A percentile compares a stretch with the other conserved stretches of the same genome.
These are phyloP conservation scores for Chlorella sorokiniana DNA, from an alignment of 139 green algal genomes.

Conservation along the genomic window DNA sequence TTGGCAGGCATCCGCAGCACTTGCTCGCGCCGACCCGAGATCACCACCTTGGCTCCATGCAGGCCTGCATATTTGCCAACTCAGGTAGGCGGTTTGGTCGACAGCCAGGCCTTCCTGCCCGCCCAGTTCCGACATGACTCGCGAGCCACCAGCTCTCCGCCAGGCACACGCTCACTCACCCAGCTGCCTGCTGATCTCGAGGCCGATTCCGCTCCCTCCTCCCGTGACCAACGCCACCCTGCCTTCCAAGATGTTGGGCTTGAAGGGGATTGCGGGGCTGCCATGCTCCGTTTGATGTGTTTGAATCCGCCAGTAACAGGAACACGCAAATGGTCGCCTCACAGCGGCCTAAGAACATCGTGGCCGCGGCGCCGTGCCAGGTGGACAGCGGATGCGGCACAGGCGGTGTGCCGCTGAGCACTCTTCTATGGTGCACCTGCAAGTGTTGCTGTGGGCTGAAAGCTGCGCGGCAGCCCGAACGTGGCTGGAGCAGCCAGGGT, in stretches of 20 bases:
- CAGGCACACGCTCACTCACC: constrained; percentile 57
- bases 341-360: too few species aligned
- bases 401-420: too few species aligned
- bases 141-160: too few species aligned
- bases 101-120: background rate
- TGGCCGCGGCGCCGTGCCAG: background rate
- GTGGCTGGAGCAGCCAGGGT: too few species aligned
- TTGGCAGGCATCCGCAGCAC: constrained; percentile 67
- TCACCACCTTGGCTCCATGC: constrained; percentile 78
- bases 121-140: background rate
- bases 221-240: constrained; percentile 85
- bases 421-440: too few species aligned
- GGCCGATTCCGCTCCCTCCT: constrained; percentile 83
- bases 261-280: constrained; percentile 36
- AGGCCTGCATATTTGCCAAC: constrained; percentile 72
- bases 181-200: constrained; percentile 86
- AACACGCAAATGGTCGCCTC: too few species aligned
- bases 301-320: background rate
- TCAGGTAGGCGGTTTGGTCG: background rate
- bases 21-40: constrained; percentile 76
- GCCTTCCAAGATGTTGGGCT: constrained; percentile 25
- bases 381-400: too few species aligned
- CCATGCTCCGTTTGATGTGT: background rate
- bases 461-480: too few species aligned
- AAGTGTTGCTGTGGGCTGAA: too few species aligned